phyloP scores from a whole-genome alignment of 2,329 filamentous ascomycete species.

The Penicillium sumatraense region DNA sequence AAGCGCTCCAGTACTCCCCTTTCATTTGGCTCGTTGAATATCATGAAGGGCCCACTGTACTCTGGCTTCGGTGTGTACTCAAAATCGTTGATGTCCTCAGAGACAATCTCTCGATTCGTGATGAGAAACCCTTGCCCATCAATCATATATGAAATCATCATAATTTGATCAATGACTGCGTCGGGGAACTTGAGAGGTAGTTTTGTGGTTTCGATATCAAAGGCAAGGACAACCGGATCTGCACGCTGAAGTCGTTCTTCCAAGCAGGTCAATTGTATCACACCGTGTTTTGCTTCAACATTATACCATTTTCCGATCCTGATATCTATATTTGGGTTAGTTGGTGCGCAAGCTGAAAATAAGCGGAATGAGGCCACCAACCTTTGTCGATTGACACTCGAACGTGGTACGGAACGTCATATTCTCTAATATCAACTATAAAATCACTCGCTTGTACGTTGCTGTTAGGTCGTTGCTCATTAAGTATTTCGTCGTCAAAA shows the following conservation, averaged over 20 bases:
- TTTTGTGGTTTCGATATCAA: conserved; percentile 98
- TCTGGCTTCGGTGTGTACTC: conserved; percentile 98
- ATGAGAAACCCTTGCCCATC: conserved; percentile 97
- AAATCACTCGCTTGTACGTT: conserved; percentile 92
- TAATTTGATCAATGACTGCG: conserved; percentile 90
- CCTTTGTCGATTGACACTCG: conserved; percentile 95
- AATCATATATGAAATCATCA: conserved; percentile 99
- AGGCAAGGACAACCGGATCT: conserved; percentile 98
- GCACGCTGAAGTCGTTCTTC: conserved; percentile 87
- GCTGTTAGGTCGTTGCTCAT: conserved; percentile 77
- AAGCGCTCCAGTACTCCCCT: conserved; percentile 87
- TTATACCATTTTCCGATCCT: conserved; percentile 97
- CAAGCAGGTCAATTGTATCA: conserved; percentile 80
- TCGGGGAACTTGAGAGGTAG: conserved; percentile 96
- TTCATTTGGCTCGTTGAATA: conserved; percentile 97
- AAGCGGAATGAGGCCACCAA: conserved; percentile 42
- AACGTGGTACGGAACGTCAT: conserved; percentile 98
- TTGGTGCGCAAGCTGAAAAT: not conserved
- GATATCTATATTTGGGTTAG: conserved; percentile 68
- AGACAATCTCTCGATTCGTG: conserved; percentile 96
- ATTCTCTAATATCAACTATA: conserved; percentile 98
- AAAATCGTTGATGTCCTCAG: conserved; percentile 95
- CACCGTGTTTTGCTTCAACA: conserved; percentile 90
- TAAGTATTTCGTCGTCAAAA: conserved; percentile 87
- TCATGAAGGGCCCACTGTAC: conserved; percentile 93